Conservation (phyloP, 2,329 filamentous ascomycete species). For the Colletotrichum sansevieriae region DNA sequence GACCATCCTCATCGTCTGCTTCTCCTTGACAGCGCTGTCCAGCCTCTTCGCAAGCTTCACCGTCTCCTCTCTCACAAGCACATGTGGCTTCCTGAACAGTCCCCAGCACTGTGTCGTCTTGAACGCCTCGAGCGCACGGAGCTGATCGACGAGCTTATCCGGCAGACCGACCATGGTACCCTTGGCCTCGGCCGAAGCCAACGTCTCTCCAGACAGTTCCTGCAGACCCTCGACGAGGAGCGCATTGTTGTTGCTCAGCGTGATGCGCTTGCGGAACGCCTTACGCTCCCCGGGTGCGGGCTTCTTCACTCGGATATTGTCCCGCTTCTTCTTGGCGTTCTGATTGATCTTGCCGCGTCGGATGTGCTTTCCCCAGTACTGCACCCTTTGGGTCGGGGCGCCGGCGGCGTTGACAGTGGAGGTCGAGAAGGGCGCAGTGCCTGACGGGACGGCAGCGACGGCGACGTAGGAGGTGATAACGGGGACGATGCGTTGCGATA, state of each 20-base stretch:
- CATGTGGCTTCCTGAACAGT: slow-evolving; percentile 85
- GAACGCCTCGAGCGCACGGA: slow-evolving; percentile 90
- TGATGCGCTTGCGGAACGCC: slow-evolving; percentile 87
- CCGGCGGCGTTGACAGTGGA: slow-evolving; percentile 47
- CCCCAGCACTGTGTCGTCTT: slow-evolving; percentile 91
- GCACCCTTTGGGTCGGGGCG: slow-evolving; percentile 32
- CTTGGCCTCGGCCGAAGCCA: slow-evolving; percentile 66
- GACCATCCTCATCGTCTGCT: slow-evolving; percentile 73
- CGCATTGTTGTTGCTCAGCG: slow-evolving; percentile 95
- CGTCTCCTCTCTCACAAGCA: slow-evolving; percentile 84
- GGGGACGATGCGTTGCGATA: slow-evolving; percentile 51
- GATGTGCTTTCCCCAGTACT: slow-evolving; percentile 41
- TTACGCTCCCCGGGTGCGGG: slow-evolving; percentile 85
- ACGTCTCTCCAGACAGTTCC: slow-evolving; percentile 68
- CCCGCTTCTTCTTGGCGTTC: slow-evolving; percentile 61
- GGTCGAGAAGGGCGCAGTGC: slow-evolving; percentile 58
- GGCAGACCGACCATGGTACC: slow-evolving; percentile 80
- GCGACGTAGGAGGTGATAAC: slow-evolving; percentile 45
- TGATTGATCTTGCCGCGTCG: slow-evolving; percentile 42
- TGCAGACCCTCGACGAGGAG: slow-evolving; percentile 78
- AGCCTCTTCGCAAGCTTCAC: slow-evolving; percentile 76
- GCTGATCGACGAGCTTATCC: slow-evolving; percentile 78
- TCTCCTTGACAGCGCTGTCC: slow-evolving; percentile 64
- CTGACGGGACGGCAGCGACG: slow-evolving; percentile 49
- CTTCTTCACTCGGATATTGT: slow-evolving; percentile 62